Percentiles rank a stretch among this genome's conserved stretches.
phyloP scores from a whole-genome alignment of 2,329 filamentous ascomycete genomes.

The Paraphaeosphaeria minitans region DNA sequence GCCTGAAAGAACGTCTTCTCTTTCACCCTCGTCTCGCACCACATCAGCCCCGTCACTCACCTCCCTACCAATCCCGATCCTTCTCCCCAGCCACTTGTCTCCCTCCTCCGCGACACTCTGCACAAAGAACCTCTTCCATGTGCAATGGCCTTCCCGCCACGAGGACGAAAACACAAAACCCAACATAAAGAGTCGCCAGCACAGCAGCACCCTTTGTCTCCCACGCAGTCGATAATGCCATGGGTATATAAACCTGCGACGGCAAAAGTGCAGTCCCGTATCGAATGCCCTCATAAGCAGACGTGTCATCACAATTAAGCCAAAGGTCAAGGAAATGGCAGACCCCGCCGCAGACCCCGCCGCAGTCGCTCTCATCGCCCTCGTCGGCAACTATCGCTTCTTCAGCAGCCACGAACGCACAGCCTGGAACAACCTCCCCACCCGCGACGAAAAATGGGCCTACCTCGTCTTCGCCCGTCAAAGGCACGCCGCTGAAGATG shows the following conservation, averaged over 20 bases:
- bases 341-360: too few species aligned
- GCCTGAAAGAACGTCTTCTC: not conserved
- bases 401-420: not conserved
- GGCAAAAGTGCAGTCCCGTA: not conserved
- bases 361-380: too few species aligned
- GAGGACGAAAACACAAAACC: not conserved
- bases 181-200: not conserved
- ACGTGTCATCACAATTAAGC: not conserved
- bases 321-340: not conserved
- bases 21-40: not conserved
- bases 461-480: not conserved
- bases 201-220: not conserved
- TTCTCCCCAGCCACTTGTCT: not conserved
- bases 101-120: not conserved
- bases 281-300: not conserved
- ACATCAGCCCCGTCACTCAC: not conserved
- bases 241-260: not conserved
- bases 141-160: not conserved
- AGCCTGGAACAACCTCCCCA: not conserved
- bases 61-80: not conserved
- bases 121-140: not conserved
- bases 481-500: not conserved
- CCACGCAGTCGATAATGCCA: not conserved
- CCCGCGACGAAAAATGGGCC: not conserved
- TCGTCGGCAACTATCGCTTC: not conserved